Conservation (phyloP, 495 filamentous ascomycete genomes). For the Halenospora varia region DNA sequence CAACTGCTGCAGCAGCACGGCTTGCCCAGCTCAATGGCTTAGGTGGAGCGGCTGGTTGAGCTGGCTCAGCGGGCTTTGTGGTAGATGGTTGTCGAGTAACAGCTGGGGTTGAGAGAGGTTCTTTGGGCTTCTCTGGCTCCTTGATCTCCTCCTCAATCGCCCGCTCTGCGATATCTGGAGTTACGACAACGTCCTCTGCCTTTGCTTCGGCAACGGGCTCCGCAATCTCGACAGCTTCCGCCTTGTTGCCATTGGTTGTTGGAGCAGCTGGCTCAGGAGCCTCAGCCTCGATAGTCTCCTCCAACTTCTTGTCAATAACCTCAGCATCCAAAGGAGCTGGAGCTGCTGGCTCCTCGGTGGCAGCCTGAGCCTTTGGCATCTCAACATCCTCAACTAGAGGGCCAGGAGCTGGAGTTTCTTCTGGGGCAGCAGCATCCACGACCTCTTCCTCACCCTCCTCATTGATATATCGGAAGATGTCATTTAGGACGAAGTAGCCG, state of each 20-base stretch:
- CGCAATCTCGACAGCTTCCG: constrained; percentile 23
- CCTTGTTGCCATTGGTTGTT: constrained; percentile 32
- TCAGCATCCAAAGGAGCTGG: constrained; percentile 38
- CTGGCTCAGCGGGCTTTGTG: constrained; percentile 39
- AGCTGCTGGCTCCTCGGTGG: constrained; percentile 32
- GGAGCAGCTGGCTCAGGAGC: constrained; percentile 25
- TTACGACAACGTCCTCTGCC: constrained; percentile 14
- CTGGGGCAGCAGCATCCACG: constrained; percentile 35
- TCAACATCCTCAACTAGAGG: constrained; percentile 41
- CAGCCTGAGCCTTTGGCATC: constrained; percentile 33
- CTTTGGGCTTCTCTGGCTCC: constrained; percentile 42
- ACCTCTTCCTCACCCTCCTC: constrained; percentile 68
- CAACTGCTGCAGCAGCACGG: constrained; percentile 52
- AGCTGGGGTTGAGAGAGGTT: constrained; percentile 46
- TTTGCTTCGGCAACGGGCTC: constrained; percentile 26
- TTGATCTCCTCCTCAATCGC: constrained; percentile 30
- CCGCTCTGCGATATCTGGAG: constrained; percentile 30
- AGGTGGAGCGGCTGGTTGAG: constrained; percentile 32
- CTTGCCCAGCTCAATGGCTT: constrained; percentile 89
- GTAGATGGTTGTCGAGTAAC: constrained; percentile 33
- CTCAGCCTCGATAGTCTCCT: constrained; percentile 32
- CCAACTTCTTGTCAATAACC: constrained; percentile 44
- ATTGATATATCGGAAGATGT: constrained; percentile 90
- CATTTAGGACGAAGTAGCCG: constrained; percentile 96
- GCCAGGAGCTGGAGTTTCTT: constrained; percentile 42